These are phyloP conservation scores for Cyberlindnera meyerae DNA, from an alignment of 805 yeast genomes.

Conservation along the genomic window DNA sequence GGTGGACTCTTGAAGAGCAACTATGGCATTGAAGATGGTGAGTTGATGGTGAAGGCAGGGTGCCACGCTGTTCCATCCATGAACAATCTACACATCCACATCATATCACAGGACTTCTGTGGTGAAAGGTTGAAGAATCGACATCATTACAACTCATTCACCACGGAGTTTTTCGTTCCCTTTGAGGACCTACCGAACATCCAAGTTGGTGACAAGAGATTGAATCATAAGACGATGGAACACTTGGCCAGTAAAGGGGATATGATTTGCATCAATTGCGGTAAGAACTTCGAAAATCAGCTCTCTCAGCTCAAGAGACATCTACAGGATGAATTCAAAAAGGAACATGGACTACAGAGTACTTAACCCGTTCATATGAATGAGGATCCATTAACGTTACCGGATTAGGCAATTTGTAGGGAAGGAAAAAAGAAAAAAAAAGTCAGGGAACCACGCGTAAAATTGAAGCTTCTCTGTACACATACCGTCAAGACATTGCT, in stretches of 20 bases:
- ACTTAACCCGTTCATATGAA: too few relatives aligned
- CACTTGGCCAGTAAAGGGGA: constrained; percentile 28
- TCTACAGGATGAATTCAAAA: constrained; percentile 33
- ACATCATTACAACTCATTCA: constrained; percentile 69
- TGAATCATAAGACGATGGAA: constrained; percentile 39
- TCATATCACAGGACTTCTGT: constrained; percentile 59
- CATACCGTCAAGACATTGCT: too few relatives aligned
- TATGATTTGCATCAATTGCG: constrained; percentile 39
- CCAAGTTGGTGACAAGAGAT: constrained; percentile 36
- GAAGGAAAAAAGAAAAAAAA: too few relatives aligned
- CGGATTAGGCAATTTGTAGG: too few relatives aligned
- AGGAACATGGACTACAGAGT: not conserved
- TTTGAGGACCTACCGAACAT: constrained; percentile 48
- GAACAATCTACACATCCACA: constrained; percentile 67
- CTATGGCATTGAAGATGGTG: constrained; percentile 18
- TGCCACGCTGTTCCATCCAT: constrained; percentile 70
- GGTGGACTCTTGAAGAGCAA: constrained; percentile 8
- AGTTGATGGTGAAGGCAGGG: constrained; percentile 44
- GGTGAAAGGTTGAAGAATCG: constrained; percentile 52
- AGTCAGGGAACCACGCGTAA: too few relatives aligned
- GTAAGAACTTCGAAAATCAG: constrained; percentile 35
- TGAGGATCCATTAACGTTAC: too few relatives aligned
- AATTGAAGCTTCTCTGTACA: too few relatives aligned
- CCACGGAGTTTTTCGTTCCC: constrained; percentile 55
- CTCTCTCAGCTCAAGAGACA: constrained; percentile 41